phyloP scores from a whole-genome alignment of 108 stramenopile genomes.

The Stephanodiscus minutulus region DNA sequence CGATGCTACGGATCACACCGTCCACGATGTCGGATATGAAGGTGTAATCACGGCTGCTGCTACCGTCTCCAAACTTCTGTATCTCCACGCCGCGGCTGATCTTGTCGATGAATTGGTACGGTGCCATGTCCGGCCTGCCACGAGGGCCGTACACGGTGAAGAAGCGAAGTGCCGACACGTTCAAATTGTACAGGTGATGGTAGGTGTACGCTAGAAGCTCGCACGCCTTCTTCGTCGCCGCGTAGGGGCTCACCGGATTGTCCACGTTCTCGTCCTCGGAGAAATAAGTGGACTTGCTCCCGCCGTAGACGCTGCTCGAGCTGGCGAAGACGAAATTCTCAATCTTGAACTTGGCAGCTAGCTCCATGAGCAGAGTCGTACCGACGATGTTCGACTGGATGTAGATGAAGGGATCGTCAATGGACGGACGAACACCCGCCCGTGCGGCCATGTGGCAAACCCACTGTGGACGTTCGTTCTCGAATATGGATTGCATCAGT shows the following conservation, averaged over 20 bases:
- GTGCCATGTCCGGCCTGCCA: constrained; percentile 97
- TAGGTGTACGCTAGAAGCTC: constrained; percentile 98
- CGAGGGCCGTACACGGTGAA: constrained; percentile 98
- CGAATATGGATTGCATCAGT: constrained; percentile 82
- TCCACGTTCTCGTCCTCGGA: constrained; percentile 94
- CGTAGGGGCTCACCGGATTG: constrained; percentile 96
- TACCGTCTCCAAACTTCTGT: constrained; percentile 97
- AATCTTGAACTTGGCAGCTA: constrained; percentile 74
- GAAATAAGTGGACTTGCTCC: constrained; percentile 87
- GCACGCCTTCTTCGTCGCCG: constrained; percentile 96
- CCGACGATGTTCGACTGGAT: constrained; percentile 96
- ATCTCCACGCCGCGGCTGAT: constrained; percentile 90
- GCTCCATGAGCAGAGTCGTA: constrained; percentile 95
- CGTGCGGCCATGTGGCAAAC: constrained; percentile 98
- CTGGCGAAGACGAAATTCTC: constrained; percentile 97
- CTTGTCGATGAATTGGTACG: constrained; percentile 97
- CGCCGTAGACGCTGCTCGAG: constrained; percentile 94
- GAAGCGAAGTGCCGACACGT: constrained; percentile 96
- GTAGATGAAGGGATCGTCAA: constrained; percentile 97
- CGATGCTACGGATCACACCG: constrained; percentile 92
- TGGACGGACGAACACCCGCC: constrained; percentile 90
- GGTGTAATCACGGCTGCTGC: constrained; percentile 93
- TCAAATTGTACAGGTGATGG: constrained; percentile 93
- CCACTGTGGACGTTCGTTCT: constrained; percentile 76
- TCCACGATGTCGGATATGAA: constrained; percentile 98